Evolutionary conservation across 1,139 yeast species (phyloP), one percentile per base, ranked within the genome.

Genomic region (Taiozyma sp.): DNA sequence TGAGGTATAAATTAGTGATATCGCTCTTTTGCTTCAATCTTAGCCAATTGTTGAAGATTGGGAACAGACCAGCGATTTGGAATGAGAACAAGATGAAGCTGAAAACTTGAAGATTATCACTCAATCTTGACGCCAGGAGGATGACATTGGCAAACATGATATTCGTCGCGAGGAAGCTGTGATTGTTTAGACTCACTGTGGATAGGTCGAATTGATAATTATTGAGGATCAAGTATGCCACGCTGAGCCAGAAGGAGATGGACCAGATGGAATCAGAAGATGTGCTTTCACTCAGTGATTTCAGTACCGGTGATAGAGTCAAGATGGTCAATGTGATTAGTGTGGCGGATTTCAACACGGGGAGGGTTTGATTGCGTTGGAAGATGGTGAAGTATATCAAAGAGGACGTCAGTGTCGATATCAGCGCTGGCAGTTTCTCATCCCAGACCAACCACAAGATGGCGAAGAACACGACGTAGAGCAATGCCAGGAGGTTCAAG

Each of bases 261-360:
- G 96, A 91, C 98, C 99, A 93, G 56, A 95, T 90, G 19, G 97
- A 90, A 68, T 93, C 98, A 1, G 96, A 87, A 0, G 97, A 81
- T 0, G 97, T 90, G 0, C 97, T 87, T 59, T 83, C 80, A 0
- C 97, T 91, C 48, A 95, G 75, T 0, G 97, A 91, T 60, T 89
- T 87, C 51, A 93, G 75, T 4, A 93, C 93, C 0, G 99, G 99
- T 0, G 97, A 88, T 44, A 92, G 71, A 0, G 95, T 83, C 45
- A 91, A 72, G 46, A 92, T 71, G 5, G 88, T 79, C 55, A 92
- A 79, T 2, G 85, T 76, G 27, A 91, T 83, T 30, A 93, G 70
- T 13, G 81, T 56, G 4, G 90, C 80, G 1, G 96, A 85, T 64
- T 87, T 88, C 38, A 80, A 54, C 2, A 47, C 43, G 8, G 38